These are phyloP conservation scores for Lipomyces sp. DNA, from an alignment of 805 yeast genomes.

Conservation along the genomic window DNA sequence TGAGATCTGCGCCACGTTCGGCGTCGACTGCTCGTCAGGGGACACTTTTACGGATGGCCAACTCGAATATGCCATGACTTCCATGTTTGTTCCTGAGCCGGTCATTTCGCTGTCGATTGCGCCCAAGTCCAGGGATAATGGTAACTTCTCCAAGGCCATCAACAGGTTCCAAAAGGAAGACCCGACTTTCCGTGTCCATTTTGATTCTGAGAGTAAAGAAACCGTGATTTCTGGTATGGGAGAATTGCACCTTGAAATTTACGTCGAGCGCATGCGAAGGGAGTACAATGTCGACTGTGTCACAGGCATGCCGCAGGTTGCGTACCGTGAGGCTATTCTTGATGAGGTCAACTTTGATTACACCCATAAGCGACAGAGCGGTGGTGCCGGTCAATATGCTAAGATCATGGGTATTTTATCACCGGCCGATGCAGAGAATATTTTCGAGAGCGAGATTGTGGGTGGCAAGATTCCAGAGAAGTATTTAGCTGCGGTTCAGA, in stretches of 20 bases:
- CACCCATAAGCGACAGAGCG: slow-evolving; percentile 96
- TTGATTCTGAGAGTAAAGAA: slow-evolving; percentile 89
- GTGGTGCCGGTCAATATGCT: slow-evolving; percentile 99
- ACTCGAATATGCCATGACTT: slow-evolving; percentile 84
- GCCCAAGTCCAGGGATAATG: slow-evolving; percentile 84
- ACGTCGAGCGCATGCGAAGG: slow-evolving; percentile 97
- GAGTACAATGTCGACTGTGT: slow-evolving; percentile 95
- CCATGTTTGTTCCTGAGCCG: slow-evolving; percentile 99
- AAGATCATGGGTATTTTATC: slow-evolving; percentile 81
- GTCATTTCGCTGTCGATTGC: slow-evolving; percentile 90
- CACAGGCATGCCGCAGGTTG: slow-evolving; percentile 97
- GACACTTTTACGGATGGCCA: slow-evolving; percentile 93
- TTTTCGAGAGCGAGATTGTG: slow-evolving; percentile 83
- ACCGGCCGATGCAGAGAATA: slow-evolving; percentile 60
- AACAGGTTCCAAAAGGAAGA: slow-evolving; percentile 98
- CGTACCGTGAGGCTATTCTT: slow-evolving; percentile 92
- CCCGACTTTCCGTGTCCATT: slow-evolving; percentile 94
- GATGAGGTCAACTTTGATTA: slow-evolving; percentile 79
- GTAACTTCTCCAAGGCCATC: slow-evolving; percentile 94
- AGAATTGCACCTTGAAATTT: slow-evolving; percentile 94
- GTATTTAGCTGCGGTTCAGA: slow-evolving; percentile 85
- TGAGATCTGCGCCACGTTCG: slow-evolving; percentile 98
- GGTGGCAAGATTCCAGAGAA: slow-evolving; percentile 98
- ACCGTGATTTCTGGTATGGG: slow-evolving; percentile 98
- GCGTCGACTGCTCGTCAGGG: slow-evolving; percentile 98